Conservation (phyloP, 768 basidiomycete genomes). For the Mycena venus region DNA sequence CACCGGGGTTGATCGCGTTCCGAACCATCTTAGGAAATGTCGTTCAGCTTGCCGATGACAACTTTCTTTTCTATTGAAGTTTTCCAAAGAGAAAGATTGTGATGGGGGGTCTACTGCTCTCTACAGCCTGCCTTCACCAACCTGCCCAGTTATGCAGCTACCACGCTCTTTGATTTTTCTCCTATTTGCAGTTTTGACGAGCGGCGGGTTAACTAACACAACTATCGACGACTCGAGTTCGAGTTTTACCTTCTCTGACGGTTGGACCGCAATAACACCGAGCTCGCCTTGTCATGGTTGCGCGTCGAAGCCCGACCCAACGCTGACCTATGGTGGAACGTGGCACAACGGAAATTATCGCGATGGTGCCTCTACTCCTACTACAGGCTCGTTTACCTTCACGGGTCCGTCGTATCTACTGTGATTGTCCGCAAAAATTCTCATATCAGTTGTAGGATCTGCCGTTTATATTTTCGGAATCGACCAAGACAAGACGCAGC, state of each 20-base stretch:
- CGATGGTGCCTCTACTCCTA: not conserved
- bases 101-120: not conserved
- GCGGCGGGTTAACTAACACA: slow-evolving; percentile 1
- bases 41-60: no score
- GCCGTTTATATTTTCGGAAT: slow-evolving; percentile 32
- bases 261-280: slow-evolving; percentile 12
- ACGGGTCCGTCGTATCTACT: not conserved
- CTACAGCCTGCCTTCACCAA: not conserved
- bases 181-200: not conserved
- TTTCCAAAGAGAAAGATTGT: no score
- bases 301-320: slow-evolving; percentile 6
- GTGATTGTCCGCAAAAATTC: not conserved
- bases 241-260: slow-evolving; percentile 15
- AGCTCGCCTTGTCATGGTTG: slow-evolving; percentile 10
- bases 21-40: no score
- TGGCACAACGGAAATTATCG: slow-evolving; percentile 27
- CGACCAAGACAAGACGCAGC: slow-evolving; percentile 1
- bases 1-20: no score
- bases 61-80: no score
- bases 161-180: slow-evolving; percentile 18
- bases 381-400: slow-evolving; percentile 25
- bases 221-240: slow-evolving; percentile 23
- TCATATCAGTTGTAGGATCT: slow-evolving; percentile 5
- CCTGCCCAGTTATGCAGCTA: slow-evolving; percentile 10
- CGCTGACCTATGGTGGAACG: not conserved